A percentile compares a stretch with the other conserved stretches of the same genome.
Evolutionary conservation across 139 green algal species (phyloP).

Genomic region (Nannochloris sp.): DNA sequence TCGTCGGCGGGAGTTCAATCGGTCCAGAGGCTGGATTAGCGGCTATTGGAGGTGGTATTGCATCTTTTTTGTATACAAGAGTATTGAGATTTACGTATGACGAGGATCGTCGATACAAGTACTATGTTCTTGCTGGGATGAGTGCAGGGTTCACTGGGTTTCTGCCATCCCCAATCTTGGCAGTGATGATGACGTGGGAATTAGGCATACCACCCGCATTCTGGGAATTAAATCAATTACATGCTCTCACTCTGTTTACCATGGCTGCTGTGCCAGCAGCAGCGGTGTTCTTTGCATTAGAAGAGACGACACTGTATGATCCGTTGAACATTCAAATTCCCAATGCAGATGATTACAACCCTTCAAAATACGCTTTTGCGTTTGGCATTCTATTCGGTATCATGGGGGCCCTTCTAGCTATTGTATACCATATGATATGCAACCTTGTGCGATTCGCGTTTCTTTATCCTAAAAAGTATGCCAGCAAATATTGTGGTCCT

Average conservation of each 20-base stretch:
- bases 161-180: not conserved
- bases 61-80: not conserved
- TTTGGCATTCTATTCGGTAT: constrained; percentile 4
- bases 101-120: not conserved
- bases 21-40: constrained; percentile 1
- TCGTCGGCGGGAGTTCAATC: not conserved
- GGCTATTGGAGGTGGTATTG: not conserved
- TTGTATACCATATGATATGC: not conserved
- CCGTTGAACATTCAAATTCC: not conserved
- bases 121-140: not conserved
- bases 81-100: not conserved
- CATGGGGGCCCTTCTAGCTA: not conserved
- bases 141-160: not conserved
- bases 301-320: not conserved
- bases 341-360: not conserved
- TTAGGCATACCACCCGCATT: not conserved
- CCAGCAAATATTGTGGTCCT: not conserved
- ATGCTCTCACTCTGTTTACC: not conserved
- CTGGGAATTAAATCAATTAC: not conserved
- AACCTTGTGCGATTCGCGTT: not conserved
- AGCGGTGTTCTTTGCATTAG: constrained; percentile 1
- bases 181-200: not conserved
- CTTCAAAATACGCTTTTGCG: not conserved
- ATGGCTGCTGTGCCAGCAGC: not conserved
- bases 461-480: not conserved